Base-by-base conservation (phyloP, 2,329 filamentous ascomycete species). In the Aphanoascus verrucosus region DNA sequence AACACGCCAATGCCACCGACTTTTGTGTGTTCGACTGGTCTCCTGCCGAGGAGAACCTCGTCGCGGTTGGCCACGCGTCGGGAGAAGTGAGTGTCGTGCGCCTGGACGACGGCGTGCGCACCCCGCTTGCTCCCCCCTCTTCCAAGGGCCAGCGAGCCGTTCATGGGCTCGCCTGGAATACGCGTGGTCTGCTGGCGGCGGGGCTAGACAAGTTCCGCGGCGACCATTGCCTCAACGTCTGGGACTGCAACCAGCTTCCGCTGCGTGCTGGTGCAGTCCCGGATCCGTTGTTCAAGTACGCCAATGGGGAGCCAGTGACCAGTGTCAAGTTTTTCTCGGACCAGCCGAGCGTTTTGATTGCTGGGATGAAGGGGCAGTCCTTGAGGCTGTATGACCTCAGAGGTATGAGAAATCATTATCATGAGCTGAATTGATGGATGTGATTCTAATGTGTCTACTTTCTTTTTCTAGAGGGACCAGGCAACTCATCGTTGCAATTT, bases 1-100 rank as follows among this genome's bases (percentile, higher is more conserved):
- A 74, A 1, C 74, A 77, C 53, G 74, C 74, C 59, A 77, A 77
- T 57, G 72, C 83, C 1, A 79, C 80, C 28, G 74, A 77, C 28
- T 83, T 83, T 62, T 79, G 78, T 38, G 80, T 81, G 12, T 84
- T 84, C 65, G 81, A 83, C 64, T 84, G 80, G 80, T 83, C 80
- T 5, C 77, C 77, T 52, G 72, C 71, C 35, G 73, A 82, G 59
- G 76, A 81, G 55, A 71, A 72, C 46, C 66, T 82, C 2, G 77
- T 83, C 31, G 80, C 77, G 17, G 73, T 84, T 11, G 81, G 81
- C 20, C 75, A 80, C 57, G 76, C 77, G 2, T 80, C 79, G 15
- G 81, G 81, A 34, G 80, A 82, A 64, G 79, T 80, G 31, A 78
- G 74, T 11, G 66, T 84, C 48, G 66, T 83, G 53, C 75, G 75